Evolutionary conservation across 306 rosid genomes (phyloP), one percentile per base, ranked within the genome.

Genomic region (Parietaria judaica): DNA sequence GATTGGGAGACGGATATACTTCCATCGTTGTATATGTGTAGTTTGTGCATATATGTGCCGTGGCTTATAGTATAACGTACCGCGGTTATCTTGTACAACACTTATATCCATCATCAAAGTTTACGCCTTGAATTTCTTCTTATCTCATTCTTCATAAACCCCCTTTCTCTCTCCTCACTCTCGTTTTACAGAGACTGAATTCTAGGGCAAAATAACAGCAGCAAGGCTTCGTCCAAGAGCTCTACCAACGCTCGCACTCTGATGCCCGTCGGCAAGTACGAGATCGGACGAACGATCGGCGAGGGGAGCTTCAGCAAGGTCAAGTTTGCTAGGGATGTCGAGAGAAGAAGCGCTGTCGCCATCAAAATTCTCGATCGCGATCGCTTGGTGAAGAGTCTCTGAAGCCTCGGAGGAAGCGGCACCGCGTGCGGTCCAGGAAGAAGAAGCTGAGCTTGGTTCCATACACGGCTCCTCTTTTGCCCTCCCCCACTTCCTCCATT

Each of bases 281-380:
- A 92, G 72, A 77, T 92, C 15, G 99, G 99, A 0, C 86, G 64
- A 66, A 92, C 96, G 23, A 80, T 92, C 4, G 99, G 99, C 3
- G 99, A 92, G 63, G 99, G 99, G 11, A 80, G 81, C 75, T 92
- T 92, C 41, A 96, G 96, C 0, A 92, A 88, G 82, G 99, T 92
- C 48, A 92, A 86, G 84, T 65, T 84, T 17, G 96, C 99, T 0
- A 88, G 31, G 58, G 81, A 92, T 66, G 78, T 80, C 6, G 84
- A 82, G 7, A 80, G 79, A 1, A 79, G 71, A 0, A 57, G 77
- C 3, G 52, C 8, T 68, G 81, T 88, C 23, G 96, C 99, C 65
- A 84, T 92, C 76, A 92, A 92, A 67, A 88, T 92, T 66, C 88
- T 92, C 46, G 90, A 92, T 70, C 95, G 95, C 4, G 74, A 72